Percentiles rank a stretch among this genome's conserved stretches.
Conservation (phyloP, 805 yeast species). For the Candida suzukii region DNA sequence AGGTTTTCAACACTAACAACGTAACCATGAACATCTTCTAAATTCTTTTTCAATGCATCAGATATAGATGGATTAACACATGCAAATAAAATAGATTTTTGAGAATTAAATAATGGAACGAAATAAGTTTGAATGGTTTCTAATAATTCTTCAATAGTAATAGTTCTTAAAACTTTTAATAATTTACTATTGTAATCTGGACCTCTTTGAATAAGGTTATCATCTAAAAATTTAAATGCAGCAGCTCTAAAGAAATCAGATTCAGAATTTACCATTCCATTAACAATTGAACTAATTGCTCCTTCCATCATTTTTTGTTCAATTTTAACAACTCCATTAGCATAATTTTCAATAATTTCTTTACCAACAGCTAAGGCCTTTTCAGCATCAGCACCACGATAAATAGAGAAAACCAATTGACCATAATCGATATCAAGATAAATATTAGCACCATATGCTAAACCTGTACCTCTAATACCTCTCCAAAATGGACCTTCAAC, state of each 20-base stretch:
- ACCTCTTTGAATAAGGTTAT: slow-evolving; percentile 63
- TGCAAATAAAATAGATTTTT: slow-evolving; percentile 53
- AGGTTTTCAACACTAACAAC: slow-evolving; percentile 51
- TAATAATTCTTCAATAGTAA: slow-evolving; percentile 47
- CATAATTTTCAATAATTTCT: slow-evolving; percentile 54
- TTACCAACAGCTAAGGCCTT: slow-evolving; percentile 56
- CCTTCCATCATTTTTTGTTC: slow-evolving; percentile 60
- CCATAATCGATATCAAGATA: slow-evolving; percentile 58
- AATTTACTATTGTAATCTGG: slow-evolving; percentile 50
- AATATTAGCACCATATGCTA: slow-evolving; percentile 82
- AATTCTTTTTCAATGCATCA: slow-evolving; percentile 37
- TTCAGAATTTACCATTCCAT: slow-evolving; percentile 60
- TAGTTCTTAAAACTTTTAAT: slow-evolving; percentile 43
- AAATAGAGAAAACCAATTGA: slow-evolving; percentile 55
- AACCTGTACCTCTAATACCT: slow-evolving; percentile 90
- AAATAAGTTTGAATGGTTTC: slow-evolving; percentile 51
- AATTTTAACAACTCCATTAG: slow-evolving; percentile 44
- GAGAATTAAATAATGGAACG: slow-evolving; percentile 53
- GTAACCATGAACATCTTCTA: slow-evolving; percentile 48
- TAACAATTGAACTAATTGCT: slow-evolving; percentile 70
- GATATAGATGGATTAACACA: slow-evolving; percentile 67
- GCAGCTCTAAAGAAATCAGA: slow-evolving; percentile 64
- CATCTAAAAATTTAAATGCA: slow-evolving; percentile 55
- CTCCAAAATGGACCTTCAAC: slow-evolving; percentile 98
- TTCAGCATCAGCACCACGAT: slow-evolving; percentile 78